phyloP scores from a whole-genome alignment of 164 flowering plant genomes.

The Aristolochia fimbriata region DNA sequence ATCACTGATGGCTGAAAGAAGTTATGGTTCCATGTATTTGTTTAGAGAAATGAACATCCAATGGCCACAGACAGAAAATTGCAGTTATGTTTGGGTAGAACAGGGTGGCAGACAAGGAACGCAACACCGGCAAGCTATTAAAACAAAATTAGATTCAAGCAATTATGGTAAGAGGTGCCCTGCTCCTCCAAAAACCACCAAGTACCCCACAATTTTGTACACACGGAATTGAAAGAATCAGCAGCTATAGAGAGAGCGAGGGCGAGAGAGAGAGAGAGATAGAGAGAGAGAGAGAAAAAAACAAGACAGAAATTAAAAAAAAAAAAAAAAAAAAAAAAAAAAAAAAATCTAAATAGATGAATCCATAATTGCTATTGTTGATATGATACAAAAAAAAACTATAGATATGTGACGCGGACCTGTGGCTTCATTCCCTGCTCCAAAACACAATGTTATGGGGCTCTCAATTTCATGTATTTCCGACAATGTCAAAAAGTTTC shows the following conservation, averaged over 20 bases:
- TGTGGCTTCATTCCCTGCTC: constrained; percentile 4
- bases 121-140: too few species aligned
- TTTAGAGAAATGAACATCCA: too few species aligned
- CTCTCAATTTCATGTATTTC: neutral
- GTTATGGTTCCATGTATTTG: too few species aligned
- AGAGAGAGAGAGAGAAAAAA: neutral
- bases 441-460: neutral
- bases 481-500: neutral
- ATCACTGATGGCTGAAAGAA: too few species aligned
- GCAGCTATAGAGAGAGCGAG: neutral
- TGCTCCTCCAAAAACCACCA: neutral
- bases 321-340: neutral
- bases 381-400: neutral
- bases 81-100: too few species aligned
- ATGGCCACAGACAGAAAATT: too few species aligned
- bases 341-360: neutral
- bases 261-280: neutral
- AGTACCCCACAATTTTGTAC: neutral
- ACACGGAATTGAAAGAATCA: neutral
- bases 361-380: neutral
- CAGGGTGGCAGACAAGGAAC: too few species aligned
- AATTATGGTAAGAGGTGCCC: neutral
- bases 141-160: too few species aligned
- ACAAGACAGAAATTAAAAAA: neutral
- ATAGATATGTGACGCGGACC: neutral